Conservation (phyloP, 2,329 filamentous ascomycete genomes). For the Botrytis elliptica region DNA sequence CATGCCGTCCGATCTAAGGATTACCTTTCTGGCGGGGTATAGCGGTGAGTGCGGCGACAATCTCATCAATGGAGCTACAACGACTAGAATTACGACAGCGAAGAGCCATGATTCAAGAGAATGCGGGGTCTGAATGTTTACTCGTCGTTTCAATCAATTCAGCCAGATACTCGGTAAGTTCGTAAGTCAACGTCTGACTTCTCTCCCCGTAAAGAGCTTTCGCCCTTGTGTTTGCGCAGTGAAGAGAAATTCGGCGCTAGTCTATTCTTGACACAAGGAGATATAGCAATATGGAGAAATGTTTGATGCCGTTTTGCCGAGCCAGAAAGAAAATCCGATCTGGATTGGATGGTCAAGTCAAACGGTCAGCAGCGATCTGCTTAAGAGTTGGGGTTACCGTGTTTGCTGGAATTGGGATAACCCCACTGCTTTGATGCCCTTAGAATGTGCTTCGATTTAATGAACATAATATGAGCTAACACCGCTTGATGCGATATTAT, state of each 20-base stretch:
- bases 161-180: not conserved
- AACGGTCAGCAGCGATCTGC: not conserved
- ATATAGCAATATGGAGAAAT: not conserved
- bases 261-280: not conserved
- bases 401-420: not conserved
- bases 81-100: not conserved
- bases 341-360: not conserved
- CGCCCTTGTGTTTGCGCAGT: not conserved
- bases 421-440: not conserved
- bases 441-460: not conserved
- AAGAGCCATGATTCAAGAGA: not conserved
- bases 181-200: not conserved
- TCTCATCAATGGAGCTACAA: not conserved
- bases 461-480: not conserved
- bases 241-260: too few species aligned
- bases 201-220: not conserved
- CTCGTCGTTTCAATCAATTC: not conserved
- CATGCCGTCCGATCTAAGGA: not conserved
- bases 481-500: not conserved
- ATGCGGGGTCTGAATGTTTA: too few species aligned
- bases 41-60: not conserved
- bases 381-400: not conserved
- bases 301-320: not conserved
- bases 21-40: not conserved
- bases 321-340: not conserved